These are phyloP conservation scores for Pterula multifida DNA, from an alignment of 1,284 basidiomycete genomes.

Conservation along the genomic window DNA sequence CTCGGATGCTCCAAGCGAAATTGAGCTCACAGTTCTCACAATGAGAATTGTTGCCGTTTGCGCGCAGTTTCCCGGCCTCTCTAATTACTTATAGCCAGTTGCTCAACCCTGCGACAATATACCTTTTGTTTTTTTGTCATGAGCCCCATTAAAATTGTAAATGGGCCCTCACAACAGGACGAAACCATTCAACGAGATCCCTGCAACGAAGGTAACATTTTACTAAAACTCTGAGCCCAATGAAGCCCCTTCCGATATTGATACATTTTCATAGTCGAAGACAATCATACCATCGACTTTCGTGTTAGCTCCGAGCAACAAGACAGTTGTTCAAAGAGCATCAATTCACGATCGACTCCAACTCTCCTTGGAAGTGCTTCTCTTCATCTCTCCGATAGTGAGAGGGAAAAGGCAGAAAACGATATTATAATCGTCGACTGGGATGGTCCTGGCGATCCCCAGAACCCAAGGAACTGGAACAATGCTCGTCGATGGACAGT, in stretches of 20 bases:
- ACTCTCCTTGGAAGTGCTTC: not conserved
- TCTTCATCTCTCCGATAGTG: not conserved
- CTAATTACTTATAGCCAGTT: too few species aligned
- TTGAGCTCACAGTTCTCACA: too few species aligned
- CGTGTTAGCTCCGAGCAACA: not conserved
- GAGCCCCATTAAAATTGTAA: not conserved
- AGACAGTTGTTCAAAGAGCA: not conserved
- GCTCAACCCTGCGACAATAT: too few species aligned
- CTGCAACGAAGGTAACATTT: too few species aligned
- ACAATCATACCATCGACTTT: not conserved
- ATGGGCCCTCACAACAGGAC: not conserved
- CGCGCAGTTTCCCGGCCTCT: too few species aligned
- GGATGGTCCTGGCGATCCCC: constrained; percentile 49
- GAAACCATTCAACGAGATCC: too few species aligned
- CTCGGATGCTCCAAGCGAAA: too few species aligned
- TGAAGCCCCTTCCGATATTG: too few species aligned
- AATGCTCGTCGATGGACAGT: constrained; percentile 49
- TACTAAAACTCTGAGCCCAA: too few species aligned
- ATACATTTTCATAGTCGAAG: not conserved
- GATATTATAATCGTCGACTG: constrained; percentile 37
- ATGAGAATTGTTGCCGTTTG: too few species aligned
- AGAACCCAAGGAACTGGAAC: constrained; percentile 61
- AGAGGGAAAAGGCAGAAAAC: not conserved
- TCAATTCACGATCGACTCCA: not conserved
- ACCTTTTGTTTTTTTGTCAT: too few species aligned